phyloP scores from a whole-genome alignment of 2,329 filamentous ascomycete genomes.

The Zelopaecilomyces penicillatus region DNA sequence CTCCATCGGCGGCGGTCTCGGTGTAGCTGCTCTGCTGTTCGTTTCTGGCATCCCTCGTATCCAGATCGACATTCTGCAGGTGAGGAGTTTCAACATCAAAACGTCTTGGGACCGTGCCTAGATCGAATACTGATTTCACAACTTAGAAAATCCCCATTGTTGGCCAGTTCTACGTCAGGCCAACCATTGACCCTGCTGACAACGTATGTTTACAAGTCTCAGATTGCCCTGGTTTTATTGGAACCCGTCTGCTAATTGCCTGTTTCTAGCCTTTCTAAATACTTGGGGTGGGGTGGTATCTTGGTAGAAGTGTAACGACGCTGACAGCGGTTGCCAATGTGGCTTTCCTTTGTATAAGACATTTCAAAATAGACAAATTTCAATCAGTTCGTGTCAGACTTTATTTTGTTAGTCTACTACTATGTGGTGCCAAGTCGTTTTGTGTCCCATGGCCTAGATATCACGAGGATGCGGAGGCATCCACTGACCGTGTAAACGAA shows the following conservation, averaged over 20 bases:
- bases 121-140: not conserved
- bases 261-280: slow-evolving; percentile 32
- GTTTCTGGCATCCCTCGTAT: slow-evolving; percentile 55
- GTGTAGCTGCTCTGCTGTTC: slow-evolving; percentile 50
- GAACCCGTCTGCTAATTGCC: slow-evolving; percentile 14
- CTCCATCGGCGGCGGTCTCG: slow-evolving; percentile 49
- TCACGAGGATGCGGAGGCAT: too few relatives aligned
- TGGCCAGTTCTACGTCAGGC: slow-evolving; percentile 41
- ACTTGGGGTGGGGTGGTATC: not conserved
- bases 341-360: slow-evolving; percentile 29
- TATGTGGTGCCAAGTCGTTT: too few relatives aligned
- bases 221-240: too few relatives aligned
- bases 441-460: too few relatives aligned
- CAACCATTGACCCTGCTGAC: slow-evolving; percentile 50
- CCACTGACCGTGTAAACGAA: too few relatives aligned
- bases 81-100: slow-evolving; percentile 21
- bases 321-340: slow-evolving; percentile 14
- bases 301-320: slow-evolving; percentile 20
- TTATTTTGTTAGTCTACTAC: too few relatives aligned
- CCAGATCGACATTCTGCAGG: slow-evolving; percentile 50
- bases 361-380: slow-evolving; percentile 25
- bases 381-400: slow-evolving; percentile 1
- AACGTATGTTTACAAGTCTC: slow-evolving; percentile 40
- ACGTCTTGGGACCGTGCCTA: not conserved
- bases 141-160: slow-evolving; percentile 48